Evolutionary conservation across 2,329 filamentous ascomycete species (phyloP).

Genomic region (Zasmidium angulare): DNA sequence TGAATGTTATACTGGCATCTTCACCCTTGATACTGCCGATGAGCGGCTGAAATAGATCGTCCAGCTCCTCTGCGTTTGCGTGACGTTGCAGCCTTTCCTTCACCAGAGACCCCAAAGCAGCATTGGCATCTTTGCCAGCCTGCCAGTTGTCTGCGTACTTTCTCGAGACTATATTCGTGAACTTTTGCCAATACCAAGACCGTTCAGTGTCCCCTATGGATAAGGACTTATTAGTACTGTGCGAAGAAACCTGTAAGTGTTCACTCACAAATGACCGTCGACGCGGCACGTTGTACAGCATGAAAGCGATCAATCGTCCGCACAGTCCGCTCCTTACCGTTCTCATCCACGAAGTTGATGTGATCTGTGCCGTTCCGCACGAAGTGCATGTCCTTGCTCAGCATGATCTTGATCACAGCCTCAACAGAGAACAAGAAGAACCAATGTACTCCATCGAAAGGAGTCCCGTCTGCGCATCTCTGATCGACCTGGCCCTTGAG

Average conservation of each 20-base stretch:
- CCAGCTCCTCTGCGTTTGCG: neutral
- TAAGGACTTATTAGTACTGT: neutral
- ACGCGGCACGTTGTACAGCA: neutral
- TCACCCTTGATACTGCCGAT: neutral
- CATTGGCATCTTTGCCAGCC: neutral
- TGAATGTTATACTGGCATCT: neutral
- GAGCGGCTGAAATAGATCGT: neutral
- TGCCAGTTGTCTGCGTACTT: neutral
- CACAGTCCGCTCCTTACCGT: neutral
- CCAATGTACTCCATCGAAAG: neutral
- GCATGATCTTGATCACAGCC: neutral
- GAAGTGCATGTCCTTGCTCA: neutral
- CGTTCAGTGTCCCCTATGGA: neutral
- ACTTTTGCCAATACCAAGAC: neutral
- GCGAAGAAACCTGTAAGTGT: neutral
- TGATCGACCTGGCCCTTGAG: neutral
- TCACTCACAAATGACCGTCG: neutral
- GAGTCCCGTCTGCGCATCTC: neutral
- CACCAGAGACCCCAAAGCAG: neutral
- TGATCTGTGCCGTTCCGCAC: neutral
- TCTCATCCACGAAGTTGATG: neutral
- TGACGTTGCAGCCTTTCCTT: neutral
- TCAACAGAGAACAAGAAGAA: neutral
- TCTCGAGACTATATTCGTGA: neutral
- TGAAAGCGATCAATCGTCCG: neutral